Evolutionary conservation across 805 yeast species (phyloP), one percentile per base, ranked within the genome.

Genomic region (Kockiozyma suomiensis): DNA sequence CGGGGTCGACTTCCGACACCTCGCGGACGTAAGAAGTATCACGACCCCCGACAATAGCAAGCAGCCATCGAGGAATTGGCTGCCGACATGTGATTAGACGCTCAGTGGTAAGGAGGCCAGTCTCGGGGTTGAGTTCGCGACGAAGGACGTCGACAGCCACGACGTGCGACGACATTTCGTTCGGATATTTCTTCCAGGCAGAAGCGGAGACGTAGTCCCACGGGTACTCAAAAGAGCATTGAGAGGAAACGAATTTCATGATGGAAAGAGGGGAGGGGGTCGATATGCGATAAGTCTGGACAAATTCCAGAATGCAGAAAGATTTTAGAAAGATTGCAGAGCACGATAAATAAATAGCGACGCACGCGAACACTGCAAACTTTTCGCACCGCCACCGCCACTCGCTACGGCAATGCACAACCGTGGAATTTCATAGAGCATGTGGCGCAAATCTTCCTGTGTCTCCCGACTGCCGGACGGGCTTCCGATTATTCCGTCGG

Each of bases 101-200:
- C 74, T 94, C 98, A 0, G 97, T 87, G 19, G 86, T 79, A 43
- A 93, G 77, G 2, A 82, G 77, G 4, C 81, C 80, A 0, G 81
- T 79, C 6, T 72, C 75, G 0, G 79, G 75, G 66, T 84, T 82
- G 21, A 90, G 70, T 68, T 86, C 90, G 64, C 98, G 80, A 60
- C 87, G 79, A 33, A 93, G 74, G 0, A 90, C 90, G 72, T 93
- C 99, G 19, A 94, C 98, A 0, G 94, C 94, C 30, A 90, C 86
- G 8, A 93, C 99, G 74, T 93, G 99, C 0, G 96, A 82, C 6
- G 97, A 85, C 59, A 86, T 79, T 68, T 91, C 96, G 72, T 94
- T 93, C n/a, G 99, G 99, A 75, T 93, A 93, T 68, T 93, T 93
- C 66, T 83, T 85, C 99, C 99, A 93, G 53, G 98, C 97, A 1